phyloP scores from a whole-genome alignment of 176 grass and related monocot genomes.

The Guadua angustifolia region DNA sequence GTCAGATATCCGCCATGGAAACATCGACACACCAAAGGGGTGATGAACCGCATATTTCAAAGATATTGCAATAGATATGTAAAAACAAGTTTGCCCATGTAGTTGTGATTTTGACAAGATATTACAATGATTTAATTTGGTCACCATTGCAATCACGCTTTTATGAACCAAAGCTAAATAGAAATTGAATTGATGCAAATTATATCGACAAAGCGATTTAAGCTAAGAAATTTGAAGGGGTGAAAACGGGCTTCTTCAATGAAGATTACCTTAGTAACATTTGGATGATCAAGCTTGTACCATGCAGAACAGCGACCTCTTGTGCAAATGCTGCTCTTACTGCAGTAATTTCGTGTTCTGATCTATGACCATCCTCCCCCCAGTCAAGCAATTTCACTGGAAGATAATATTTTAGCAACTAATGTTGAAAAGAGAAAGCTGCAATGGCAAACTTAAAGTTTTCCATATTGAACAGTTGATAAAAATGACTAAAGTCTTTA shows the following conservation, averaged over 20 bases:
- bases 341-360: constrained; percentile 79
- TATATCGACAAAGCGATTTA: constrained; percentile 22
- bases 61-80: background rate
- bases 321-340: constrained; percentile 82
- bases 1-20: constrained; percentile 26
- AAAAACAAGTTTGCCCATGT: constrained; percentile 22
- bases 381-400: constrained; percentile 98
- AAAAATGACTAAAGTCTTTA: background rate
- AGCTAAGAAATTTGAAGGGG: constrained; percentile 10
- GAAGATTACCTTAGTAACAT: constrained; percentile 82
- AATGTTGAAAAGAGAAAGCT: constrained; percentile 6
- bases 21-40: background rate
- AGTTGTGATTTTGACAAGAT: background rate
- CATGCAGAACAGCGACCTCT: constrained; percentile 90
- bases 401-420: constrained; percentile 31
- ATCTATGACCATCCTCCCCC: constrained; percentile 88
- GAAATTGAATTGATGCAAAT: background rate
- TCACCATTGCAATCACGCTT: background rate
- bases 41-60: background rate
- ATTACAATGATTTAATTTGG: background rate
- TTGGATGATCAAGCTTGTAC: constrained; percentile 98
- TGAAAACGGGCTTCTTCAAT: background rate
- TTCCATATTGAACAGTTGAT: background rate
- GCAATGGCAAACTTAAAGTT: background rate
- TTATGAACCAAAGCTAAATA: constrained; percentile 20